Evolutionary conservation across 768 basidiomycete genomes (phyloP), one percentile per base, ranked within the genome.

Genomic region (Leccinum subtestaceum): DNA sequence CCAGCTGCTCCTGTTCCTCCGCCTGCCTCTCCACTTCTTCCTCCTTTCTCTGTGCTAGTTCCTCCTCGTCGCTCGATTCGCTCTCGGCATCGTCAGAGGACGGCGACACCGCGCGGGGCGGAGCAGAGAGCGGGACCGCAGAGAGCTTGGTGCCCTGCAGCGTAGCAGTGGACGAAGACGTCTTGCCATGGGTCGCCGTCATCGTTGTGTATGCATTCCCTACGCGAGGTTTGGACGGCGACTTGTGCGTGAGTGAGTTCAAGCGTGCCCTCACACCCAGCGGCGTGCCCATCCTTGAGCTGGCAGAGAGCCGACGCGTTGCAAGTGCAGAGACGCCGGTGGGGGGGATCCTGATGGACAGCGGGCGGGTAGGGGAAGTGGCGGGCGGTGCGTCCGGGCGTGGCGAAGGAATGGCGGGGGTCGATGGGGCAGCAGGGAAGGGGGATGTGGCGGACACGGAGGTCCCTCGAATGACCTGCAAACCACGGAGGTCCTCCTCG

Each of bases 401-500:
- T 51, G 63, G 58, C 4, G 61, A 11, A 13, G 63, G 49, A 23
- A 58, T 53, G 7, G 56, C 48, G 2, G 66, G 57, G 1, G 59
- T 59, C 36, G 63, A 53, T 5, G 68, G 70, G 5, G 51, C 43
- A 8, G 60, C 53, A 7, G 59, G 60, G 36, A 66, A 56, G 19
- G 77, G 67, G 6, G 79, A 69, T 11, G 74, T 58, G 9, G 53
- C 19, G 11, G 74, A 69, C 15, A 76, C 70, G 12, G 86, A 82
- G 56, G 79, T 82, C 9, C 85, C 87, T 46, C 81, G 82, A 36
- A 89, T 84, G 62, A 86, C 87, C 65, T 89, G 87, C 51, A 93
- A 70, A 1, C 89, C 88, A 40, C 88, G 84, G 31, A 94, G 82
- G 68, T 92, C 92, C 72, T 93, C 88, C 69, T 93, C 91, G 57